These are phyloP conservation scores for Fusarium buharicum DNA, from an alignment of 2,329 filamentous ascomycete species.

Conservation along the genomic window DNA sequence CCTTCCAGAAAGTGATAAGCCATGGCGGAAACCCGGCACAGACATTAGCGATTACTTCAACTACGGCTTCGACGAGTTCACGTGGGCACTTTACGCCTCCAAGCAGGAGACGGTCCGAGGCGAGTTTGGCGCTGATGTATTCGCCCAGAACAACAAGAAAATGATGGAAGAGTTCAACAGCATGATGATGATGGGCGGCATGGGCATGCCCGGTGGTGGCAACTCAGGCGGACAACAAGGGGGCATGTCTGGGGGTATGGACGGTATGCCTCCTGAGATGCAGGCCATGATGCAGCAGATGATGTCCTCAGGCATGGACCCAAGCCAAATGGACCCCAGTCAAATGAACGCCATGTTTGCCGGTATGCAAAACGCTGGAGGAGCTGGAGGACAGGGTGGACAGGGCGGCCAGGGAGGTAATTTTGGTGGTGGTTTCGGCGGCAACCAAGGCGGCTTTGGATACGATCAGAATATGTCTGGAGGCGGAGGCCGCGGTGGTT, in stretches of 20 bases:
- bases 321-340: constrained; percentile 71
- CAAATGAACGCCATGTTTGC: constrained; percentile 69
- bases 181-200: constrained; percentile 73
- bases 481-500: constrained; percentile 51
- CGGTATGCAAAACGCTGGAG: constrained; percentile 63
- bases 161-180: constrained; percentile 76
- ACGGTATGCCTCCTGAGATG: constrained; percentile 73
- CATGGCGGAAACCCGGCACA: constrained; percentile 93
- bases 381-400: constrained; percentile 52
- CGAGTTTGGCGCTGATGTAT: constrained; percentile 75
- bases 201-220: constrained; percentile 54
- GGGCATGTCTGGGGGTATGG: constrained; percentile 64
- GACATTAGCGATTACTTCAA: constrained; percentile 99
- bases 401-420: constrained; percentile 63
- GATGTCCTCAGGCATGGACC: constrained; percentile 73
- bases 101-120: constrained; percentile 84
- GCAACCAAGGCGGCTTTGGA: constrained; percentile 63
- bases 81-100: constrained; percentile 92
- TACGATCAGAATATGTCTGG: constrained; percentile 61
- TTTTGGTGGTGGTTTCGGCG: constrained; percentile 65
- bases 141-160: constrained; percentile 77
- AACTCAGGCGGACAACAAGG: constrained; percentile 48
- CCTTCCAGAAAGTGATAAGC: constrained; percentile 84
- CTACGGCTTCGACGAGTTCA: constrained; percentile 98
- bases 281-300: constrained; percentile 77